A percentile compares a stretch with the other conserved stretches of the same genome.
phyloP scores from a whole-genome alignment of 306 rosid genomes.

The Vigna angularis region DNA sequence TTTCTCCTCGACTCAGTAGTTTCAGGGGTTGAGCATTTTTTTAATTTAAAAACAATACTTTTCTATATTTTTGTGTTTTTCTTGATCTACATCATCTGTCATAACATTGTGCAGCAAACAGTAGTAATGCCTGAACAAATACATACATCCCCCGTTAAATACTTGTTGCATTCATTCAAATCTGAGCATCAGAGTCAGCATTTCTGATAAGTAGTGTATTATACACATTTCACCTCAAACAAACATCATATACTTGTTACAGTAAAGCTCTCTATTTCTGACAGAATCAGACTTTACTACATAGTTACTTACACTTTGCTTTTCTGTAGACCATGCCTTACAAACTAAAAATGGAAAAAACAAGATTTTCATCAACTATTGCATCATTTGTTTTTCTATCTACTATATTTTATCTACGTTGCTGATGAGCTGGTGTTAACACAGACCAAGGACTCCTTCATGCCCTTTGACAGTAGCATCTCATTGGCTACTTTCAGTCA shows the following conservation, averaged over 20 bases:
- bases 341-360: constrained; percentile 23
- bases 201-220: constrained; percentile 19
- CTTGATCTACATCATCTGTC: not conserved
- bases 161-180: constrained; percentile 8
- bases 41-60: not conserved
- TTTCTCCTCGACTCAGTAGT: not conserved
- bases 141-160: not conserved
- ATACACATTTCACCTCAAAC: constrained; percentile 23
- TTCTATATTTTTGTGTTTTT: not conserved
- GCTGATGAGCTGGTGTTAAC: constrained; percentile 17
- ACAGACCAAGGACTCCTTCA: not conserved
- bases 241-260: constrained; percentile 5
- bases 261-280: constrained; percentile 26
- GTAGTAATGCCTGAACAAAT: constrained; percentile 6
- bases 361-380: not conserved
- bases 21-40: not conserved
- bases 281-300: constrained; percentile 15
- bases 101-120: not conserved
- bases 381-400: not conserved
- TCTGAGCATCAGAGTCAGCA: constrained; percentile 9
- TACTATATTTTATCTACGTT: constrained; percentile 25
- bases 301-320: constrained; percentile 28
- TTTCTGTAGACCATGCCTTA: constrained; percentile 18
- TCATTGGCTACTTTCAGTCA: constrained; percentile 42
- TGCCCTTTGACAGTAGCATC: constrained; percentile 18